A percentile compares a stretch with the other conserved stretches of the same genome.
Conservation (phyloP, 2,329 filamentous ascomycete genomes). For the Colletotrichum endophyticum region DNA sequence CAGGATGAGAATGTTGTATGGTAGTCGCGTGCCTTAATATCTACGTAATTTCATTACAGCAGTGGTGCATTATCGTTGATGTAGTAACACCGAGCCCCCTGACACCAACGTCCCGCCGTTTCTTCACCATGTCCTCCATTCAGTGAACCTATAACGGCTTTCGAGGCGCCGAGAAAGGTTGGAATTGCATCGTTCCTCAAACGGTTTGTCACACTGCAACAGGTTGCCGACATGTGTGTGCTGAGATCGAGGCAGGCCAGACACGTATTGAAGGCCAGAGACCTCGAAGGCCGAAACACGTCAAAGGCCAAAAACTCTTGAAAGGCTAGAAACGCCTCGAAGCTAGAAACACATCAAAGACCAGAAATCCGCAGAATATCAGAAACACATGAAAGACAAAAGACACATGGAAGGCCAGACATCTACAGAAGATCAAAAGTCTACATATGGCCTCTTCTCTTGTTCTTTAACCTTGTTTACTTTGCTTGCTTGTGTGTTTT, state of each 20-base stretch:
- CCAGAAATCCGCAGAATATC: not conserved
- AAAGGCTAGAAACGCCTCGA: not conserved
- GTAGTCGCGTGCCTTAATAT: not conserved
- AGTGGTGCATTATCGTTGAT: not conserved
- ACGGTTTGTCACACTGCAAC: not conserved
- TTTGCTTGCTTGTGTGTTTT: not conserved
- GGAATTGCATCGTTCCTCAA: not conserved
- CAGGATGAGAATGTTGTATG: not conserved
- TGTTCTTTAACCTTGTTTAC: not conserved
- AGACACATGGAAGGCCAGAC: not conserved
- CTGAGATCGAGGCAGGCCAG: not conserved
- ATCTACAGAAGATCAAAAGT: not conserved
- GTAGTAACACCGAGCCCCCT: not conserved
- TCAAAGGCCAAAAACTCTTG: no score
- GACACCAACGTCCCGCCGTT: not conserved
- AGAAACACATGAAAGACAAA: not conserved
- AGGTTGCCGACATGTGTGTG: not conserved
- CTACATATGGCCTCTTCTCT: not conserved
- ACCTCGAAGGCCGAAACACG: no score
- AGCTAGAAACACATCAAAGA: not conserved
- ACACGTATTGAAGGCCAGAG: no score
- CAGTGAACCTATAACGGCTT: not conserved
- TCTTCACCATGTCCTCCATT: not conserved
- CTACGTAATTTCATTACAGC: not conserved
- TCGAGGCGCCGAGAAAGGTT: not conserved